phyloP scores from a whole-genome alignment of 2,329 filamentous ascomycete genomes.

The Neodidymelliopsis sp. region DNA sequence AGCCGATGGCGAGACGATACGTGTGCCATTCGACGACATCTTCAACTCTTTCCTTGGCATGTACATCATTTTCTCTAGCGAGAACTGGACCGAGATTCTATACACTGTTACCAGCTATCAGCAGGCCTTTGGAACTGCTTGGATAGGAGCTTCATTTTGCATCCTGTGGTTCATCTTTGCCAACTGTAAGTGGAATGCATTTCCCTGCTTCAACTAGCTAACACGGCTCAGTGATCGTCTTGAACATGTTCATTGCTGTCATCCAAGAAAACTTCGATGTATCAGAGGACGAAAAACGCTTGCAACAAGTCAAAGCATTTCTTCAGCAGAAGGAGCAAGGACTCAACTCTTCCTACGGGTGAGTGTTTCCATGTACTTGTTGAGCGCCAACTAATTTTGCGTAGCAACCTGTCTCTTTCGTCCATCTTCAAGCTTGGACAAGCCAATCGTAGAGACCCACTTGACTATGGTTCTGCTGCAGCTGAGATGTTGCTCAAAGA shows the following conservation, averaged over 20 bases:
- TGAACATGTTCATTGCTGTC: constrained; percentile 99
- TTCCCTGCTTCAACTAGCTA: constrained; percentile 7
- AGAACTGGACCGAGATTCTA: constrained; percentile 91
- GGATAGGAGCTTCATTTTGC: constrained; percentile 91
- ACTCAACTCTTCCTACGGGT: constrained; percentile 64
- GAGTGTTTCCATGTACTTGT: constrained; percentile 7
- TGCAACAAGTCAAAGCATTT: constrained; percentile 96
- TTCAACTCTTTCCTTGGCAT: constrained; percentile 97
- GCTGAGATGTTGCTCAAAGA: constrained; percentile 98
- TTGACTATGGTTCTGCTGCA: constrained; percentile 90
- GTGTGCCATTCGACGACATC: constrained; percentile 84
- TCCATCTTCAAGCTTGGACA: constrained; percentile 68
- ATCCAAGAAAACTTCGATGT: constrained; percentile 99
- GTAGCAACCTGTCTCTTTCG: constrained; percentile 73
- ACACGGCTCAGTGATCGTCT: constrained; percentile 70
- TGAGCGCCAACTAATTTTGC: constrained; percentile 15
- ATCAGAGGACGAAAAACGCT: constrained; percentile 94
- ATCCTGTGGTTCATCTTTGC: constrained; percentile 95
- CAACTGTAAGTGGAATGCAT: constrained; percentile 63
- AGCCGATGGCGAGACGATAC: constrained; percentile 69
- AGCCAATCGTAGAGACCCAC: constrained; percentile 75
- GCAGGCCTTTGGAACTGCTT: constrained; percentile 72
- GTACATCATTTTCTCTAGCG: constrained; percentile 95
- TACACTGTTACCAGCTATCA: constrained; percentile 81
- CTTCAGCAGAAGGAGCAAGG: constrained; percentile 88